Conservation (phyloP, 2,329 filamentous ascomycete species). For the Arthrobotrys pseudoclavata region DNA sequence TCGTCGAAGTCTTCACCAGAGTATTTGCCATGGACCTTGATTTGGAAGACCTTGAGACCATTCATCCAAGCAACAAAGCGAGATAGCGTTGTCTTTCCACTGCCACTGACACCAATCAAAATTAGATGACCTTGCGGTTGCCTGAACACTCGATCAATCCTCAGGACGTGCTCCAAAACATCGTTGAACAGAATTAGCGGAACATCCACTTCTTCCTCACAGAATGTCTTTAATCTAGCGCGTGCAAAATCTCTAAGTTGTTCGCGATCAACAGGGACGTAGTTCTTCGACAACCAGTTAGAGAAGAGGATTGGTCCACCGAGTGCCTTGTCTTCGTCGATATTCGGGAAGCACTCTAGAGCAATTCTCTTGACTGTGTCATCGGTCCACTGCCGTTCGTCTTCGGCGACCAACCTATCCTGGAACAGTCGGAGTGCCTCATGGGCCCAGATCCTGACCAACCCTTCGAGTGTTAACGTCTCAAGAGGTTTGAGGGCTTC, state of each 20-base stretch:
- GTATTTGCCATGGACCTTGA: conserved; percentile 99
- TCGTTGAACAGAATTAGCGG: conserved; percentile 99
- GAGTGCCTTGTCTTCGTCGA: conserved; percentile 89
- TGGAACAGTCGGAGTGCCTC: conserved; percentile 97
- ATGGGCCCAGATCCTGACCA: conserved; percentile 97
- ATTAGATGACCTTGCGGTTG: conserved; percentile 99
- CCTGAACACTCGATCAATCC: conserved; percentile 98
- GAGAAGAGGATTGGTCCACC: conserved; percentile 96
- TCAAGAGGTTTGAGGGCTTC: conserved; percentile 96
- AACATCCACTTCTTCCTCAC: conserved; percentile 98
- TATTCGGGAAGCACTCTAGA: conserved; percentile 91
- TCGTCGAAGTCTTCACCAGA: conserved; percentile 99
- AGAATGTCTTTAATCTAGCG: conserved; percentile 96
- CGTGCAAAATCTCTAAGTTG: conserved; percentile 97
- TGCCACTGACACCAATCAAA: conserved; percentile 96
- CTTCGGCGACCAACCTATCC: conserved; percentile 92
- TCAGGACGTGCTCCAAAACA: conserved; percentile 95
- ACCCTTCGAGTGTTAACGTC: conserved; percentile 85
- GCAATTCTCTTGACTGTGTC: conserved; percentile 89
- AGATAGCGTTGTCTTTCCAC: conserved; percentile 97
- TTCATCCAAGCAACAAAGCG: conserved; percentile 99
- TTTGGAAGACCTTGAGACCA: conserved; percentile 97
- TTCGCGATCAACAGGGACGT: conserved; percentile 95
- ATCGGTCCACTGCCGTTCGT: conserved; percentile 95
- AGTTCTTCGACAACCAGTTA: conserved; percentile 99